Evolutionary conservation across 106 monocot genomes (phyloP).

Genomic region (Dioscorea alata): DNA sequence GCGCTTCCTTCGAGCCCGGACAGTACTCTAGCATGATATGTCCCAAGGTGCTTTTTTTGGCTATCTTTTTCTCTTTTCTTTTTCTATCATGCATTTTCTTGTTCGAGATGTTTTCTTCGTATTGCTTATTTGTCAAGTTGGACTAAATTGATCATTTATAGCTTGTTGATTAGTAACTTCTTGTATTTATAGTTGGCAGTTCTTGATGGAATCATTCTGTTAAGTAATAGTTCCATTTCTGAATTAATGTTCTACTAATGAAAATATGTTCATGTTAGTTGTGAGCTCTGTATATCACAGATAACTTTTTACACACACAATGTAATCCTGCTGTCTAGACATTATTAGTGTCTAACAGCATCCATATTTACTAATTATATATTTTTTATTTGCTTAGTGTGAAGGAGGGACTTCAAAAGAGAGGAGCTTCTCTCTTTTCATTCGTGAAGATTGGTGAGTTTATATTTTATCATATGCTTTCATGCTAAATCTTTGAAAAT

Average conservation of each 20-base stretch:
- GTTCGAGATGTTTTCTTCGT: no score
- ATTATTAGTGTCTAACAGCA: not conserved
- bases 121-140: not conserved
- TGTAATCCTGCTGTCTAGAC: no score
- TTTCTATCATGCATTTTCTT: no score
- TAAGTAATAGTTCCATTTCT: not conserved
- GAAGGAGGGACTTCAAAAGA: conserved; percentile 56
- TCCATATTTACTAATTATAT: not conserved
- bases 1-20: conserved; percentile 26
- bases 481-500: conserved; percentile 4
- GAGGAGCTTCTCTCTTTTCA: conserved; percentile 50
- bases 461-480: not conserved
- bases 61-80: not conserved
- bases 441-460: conserved; percentile 58
- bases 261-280: no score
- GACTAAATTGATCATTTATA: not conserved
- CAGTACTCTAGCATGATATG: conserved; percentile 27
- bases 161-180: not conserved
- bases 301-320: not conserved
- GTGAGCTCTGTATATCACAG: not conserved
- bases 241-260: not conserved
- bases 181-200: not conserved
- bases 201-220: not conserved
- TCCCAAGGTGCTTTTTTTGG: conserved; percentile 38
- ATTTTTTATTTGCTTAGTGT: conserved; percentile 34